These are phyloP conservation scores for Neovahlkampfia damariscottae DNA, from an alignment of 78 protist species.

Conservation along the genomic window DNA sequence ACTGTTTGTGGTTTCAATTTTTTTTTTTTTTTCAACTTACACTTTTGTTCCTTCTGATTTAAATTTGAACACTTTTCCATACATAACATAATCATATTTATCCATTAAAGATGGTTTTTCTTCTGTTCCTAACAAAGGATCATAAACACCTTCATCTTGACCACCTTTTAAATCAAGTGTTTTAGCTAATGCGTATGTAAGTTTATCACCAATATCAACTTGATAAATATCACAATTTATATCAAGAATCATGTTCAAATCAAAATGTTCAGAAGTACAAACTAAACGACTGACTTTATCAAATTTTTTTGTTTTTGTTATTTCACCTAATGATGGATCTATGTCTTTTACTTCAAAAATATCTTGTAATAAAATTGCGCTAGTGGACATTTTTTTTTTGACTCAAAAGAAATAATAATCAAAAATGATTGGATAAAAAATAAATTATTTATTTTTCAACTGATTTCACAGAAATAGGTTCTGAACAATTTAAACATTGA, in stretches of 20 bases:
- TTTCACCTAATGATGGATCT: too few species aligned
- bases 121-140: not conserved
- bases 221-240: not conserved
- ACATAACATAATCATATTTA: conserved; percentile 18
- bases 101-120: conserved; percentile 10
- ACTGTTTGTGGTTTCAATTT: not conserved
- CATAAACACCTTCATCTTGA: conserved; percentile 4
- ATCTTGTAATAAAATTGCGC: too few species aligned
- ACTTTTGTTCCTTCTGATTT: not conserved
- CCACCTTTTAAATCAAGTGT: not conserved
- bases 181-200: not conserved
- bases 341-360: too few species aligned
- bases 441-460: too few species aligned
- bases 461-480: too few species aligned
- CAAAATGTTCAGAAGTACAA: not conserved
- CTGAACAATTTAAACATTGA: too few species aligned
- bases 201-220: not conserved
- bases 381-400: too few species aligned
- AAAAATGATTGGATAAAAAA: too few species aligned
- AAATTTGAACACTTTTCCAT: conserved; percentile 14
- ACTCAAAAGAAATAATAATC: too few species aligned
- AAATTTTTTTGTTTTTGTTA: too few species aligned
- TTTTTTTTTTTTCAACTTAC: not conserved
- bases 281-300: not conserved
- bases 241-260: not conserved